Conservation (phyloP, 140 eudicot genomes). For the Flaveria floridana region DNA sequence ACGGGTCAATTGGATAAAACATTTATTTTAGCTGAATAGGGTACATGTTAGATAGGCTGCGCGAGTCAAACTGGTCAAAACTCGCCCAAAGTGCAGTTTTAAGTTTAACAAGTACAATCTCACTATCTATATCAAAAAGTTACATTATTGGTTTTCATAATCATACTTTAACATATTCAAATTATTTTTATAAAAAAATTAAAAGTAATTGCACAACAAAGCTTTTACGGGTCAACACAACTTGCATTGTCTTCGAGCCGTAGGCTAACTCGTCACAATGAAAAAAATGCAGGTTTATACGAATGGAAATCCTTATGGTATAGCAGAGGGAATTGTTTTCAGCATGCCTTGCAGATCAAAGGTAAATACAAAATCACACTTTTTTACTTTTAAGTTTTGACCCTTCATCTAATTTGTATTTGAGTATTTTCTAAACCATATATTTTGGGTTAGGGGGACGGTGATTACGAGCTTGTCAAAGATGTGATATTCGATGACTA, state of each 20-base stretch:
- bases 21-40: background rate
- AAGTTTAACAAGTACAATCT: background rate
- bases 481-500: slow-evolving; percentile 77
- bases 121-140: background rate
- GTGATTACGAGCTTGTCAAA: slow-evolving; percentile 91
- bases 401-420: background rate
- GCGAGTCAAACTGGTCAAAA: background rate
- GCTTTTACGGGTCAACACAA: too few relatives aligned
- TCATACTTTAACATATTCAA: background rate
- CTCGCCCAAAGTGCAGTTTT: background rate
- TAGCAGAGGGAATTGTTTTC: slow-evolving; percentile 86
- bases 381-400: background rate
- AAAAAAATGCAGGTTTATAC: slow-evolving; percentile 63
- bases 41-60: background rate
- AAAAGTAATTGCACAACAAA: too few relatives aligned
- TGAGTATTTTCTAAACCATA: background rate
- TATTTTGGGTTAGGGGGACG: slow-evolving; percentile 63
- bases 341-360: slow-evolving; percentile 99
- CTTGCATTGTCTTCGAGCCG: too few relatives aligned
- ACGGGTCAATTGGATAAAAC: background rate
- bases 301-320: slow-evolving; percentile 89
- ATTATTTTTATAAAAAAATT: too few relatives aligned
- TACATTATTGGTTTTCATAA: background rate
- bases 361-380: slow-evolving; percentile 32
- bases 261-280: slow-evolving; percentile 10